Evolutionary conservation across 768 basidiomycete species (phyloP).

Genomic region (Russula abietina): DNA sequence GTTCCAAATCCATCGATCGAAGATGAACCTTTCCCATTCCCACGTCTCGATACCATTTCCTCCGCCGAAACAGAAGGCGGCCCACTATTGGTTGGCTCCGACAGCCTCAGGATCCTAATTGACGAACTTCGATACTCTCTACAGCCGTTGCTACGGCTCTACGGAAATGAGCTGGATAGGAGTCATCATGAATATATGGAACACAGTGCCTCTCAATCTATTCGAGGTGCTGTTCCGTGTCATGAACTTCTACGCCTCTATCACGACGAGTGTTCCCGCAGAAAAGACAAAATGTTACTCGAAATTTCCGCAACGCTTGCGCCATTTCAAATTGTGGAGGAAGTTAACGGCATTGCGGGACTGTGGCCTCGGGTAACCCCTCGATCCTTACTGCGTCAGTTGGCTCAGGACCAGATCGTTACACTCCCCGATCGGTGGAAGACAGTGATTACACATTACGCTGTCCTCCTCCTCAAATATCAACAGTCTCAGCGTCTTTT

Average conservation of each 20-base stretch:
- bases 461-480: neutral
- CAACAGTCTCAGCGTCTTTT: conserved; percentile 14
- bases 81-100: neutral
- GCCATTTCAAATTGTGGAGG: neutral
- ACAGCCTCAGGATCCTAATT: neutral
- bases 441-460: neutral
- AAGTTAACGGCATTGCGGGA: neutral
- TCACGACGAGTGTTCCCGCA: neutral
- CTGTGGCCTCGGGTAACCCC: conserved; percentile 18
- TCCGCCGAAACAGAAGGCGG: neutral
- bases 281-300: neutral
- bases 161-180: conserved; percentile 8
- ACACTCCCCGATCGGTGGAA: conserved; percentile 8
- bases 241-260: neutral
- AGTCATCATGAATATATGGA: neutral
- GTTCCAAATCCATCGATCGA: neutral
- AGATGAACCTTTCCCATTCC: neutral
- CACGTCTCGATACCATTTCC: too few species aligned
- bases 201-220: neutral
- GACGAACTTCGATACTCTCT: neutral
- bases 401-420: conserved; percentile 26
- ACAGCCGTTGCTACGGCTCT: neutral
- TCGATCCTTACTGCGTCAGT: conserved; percentile 15
- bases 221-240: neutral
- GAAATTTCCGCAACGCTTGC: neutral